These are phyloP conservation scores for Monilinia laxa DNA, from an alignment of 2,329 filamentous ascomycete genomes.

Conservation along the genomic window DNA sequence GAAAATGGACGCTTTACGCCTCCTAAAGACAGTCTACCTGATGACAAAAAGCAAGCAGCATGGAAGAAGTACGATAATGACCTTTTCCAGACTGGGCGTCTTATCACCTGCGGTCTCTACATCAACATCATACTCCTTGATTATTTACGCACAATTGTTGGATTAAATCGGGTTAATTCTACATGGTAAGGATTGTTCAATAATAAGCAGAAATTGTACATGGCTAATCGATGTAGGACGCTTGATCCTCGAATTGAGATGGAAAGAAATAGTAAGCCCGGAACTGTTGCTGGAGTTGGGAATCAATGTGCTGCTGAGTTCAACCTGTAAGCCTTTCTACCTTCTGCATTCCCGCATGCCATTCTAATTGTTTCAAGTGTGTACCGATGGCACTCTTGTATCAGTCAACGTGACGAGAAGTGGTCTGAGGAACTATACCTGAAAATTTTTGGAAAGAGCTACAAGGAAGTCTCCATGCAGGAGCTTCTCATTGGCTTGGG, in stretches of 20 bases:
- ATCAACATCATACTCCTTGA: slow-evolving; percentile 76
- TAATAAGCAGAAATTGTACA: too few relatives aligned
- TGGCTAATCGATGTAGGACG: slow-evolving; percentile 43
- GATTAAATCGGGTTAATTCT: slow-evolving; percentile 31
- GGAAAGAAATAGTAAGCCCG: slow-evolving; percentile 55
- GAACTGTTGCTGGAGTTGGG: slow-evolving; percentile 59
- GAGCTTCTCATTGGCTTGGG: slow-evolving; percentile 63
- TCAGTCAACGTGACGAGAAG: slow-evolving; percentile 70
- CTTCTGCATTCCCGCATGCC: too few relatives aligned
- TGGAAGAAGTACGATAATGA: slow-evolving; percentile 73
- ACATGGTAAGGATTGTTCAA: slow-evolving; percentile 53
- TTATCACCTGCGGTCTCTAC: slow-evolving; percentile 72
- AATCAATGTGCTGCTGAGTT: slow-evolving; percentile 85
- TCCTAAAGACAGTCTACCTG: slow-evolving; percentile 51
- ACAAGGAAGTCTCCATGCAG: slow-evolving; percentile 45
- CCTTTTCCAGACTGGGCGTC: slow-evolving; percentile 71
- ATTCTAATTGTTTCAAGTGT: slow-evolving; percentile 42
- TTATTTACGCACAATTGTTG: slow-evolving; percentile 67
- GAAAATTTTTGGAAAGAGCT: slow-evolving; percentile 22
- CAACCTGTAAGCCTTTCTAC: slow-evolving; percentile 54
- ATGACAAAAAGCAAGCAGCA: slow-evolving; percentile 50
- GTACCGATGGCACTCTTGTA: slow-evolving; percentile 82
- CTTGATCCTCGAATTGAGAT: slow-evolving; percentile 74
- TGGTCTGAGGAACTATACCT: slow-evolving; percentile 69
- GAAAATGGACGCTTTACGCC: slow-evolving; percentile 74